phyloP scores from a whole-genome alignment of 371 early-diverging fungal species.

The Gilbertella persicaria region DNA sequence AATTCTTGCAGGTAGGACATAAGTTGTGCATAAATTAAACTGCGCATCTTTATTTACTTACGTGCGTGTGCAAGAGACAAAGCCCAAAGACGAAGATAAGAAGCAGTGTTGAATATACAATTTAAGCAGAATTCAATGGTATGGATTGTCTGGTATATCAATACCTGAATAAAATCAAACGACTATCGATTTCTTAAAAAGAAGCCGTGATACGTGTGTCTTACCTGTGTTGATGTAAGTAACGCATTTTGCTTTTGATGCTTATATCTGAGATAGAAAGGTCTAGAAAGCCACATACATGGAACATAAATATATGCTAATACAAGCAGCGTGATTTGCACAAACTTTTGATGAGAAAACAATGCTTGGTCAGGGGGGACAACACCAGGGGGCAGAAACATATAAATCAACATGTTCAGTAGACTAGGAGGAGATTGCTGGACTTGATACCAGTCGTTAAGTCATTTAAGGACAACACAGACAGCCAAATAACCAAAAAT shows the following conservation, averaged over 20 bases:
- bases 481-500: constrained; percentile 64
- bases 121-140: constrained; percentile 99
- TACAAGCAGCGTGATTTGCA: constrained; percentile 86
- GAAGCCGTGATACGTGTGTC: neutral
- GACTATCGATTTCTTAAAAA: constrained; percentile 11
- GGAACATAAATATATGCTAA: constrained; percentile 92
- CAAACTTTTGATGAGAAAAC: constrained; percentile 80
- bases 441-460: constrained; percentile 80
- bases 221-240: neutral
- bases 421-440: constrained; percentile 89
- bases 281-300: constrained; percentile 98
- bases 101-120: constrained; percentile 98
- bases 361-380: constrained; percentile 71
- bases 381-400: constrained; percentile 97
- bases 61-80: constrained; percentile 98
- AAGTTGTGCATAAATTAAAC: neutral
- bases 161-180: constrained; percentile 90
- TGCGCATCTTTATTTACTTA: constrained; percentile 31
- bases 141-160: constrained; percentile 98
- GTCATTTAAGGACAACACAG: constrained; percentile 63
- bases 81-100: constrained; percentile 99
- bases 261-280: constrained; percentile 79
- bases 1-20: constrained; percentile 56
- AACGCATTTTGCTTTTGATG: constrained; percentile 66
- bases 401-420: constrained; percentile 97